Evolutionary conservation across 371 early-diverging fungal species (phyloP).

Genomic region (Apophysomyces trapeziformis): DNA sequence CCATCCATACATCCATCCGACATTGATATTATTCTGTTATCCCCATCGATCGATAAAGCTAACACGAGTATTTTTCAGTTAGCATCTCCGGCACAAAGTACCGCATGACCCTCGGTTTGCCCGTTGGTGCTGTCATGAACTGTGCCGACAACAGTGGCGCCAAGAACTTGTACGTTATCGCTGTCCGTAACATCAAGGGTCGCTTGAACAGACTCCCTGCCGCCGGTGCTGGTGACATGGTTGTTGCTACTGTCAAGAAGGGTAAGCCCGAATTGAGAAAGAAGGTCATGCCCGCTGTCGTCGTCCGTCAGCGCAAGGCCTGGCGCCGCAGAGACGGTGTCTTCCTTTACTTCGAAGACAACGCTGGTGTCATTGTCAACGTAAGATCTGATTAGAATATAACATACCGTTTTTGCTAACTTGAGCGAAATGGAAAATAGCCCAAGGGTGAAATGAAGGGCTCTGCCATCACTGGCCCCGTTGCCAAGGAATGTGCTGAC

Average conservation of each 20-base stretch:
- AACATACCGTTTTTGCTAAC: too few species aligned
- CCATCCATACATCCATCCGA: slow-evolving; percentile 12
- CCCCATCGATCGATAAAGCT: not conserved
- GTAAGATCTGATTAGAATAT: slow-evolving; percentile 18
- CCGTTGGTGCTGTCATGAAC: slow-evolving; percentile 98
- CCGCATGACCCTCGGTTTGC: slow-evolving; percentile 99
- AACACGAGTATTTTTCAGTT: slow-evolving; percentile 22
- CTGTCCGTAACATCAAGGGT: slow-evolving; percentile 97
- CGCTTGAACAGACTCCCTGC: slow-evolving; percentile 99
- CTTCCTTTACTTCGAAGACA: slow-evolving; percentile 95
- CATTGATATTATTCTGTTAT: not conserved
- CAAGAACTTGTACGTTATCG: slow-evolving; percentile 99
- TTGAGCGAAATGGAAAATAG: slow-evolving; percentile 46
- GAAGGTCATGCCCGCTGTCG: slow-evolving; percentile 99
- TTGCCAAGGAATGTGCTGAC: slow-evolving; percentile 99
- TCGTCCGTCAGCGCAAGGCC: slow-evolving; percentile 98
- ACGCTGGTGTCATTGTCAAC: slow-evolving; percentile 53
- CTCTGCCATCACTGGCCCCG: slow-evolving; percentile 99
- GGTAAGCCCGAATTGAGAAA: slow-evolving; percentile 99
- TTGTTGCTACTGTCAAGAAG: slow-evolving; percentile 99
- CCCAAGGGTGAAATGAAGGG: slow-evolving; percentile 99
- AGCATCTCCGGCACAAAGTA: slow-evolving; percentile 91
- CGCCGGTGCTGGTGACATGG: slow-evolving; percentile 99
- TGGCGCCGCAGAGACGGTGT: slow-evolving; percentile 99
- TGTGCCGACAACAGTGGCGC: slow-evolving; percentile 99